Evolutionary conservation across 176 grass and related monocot genomes (phyloP).

Genomic region (Phragmites australis): DNA sequence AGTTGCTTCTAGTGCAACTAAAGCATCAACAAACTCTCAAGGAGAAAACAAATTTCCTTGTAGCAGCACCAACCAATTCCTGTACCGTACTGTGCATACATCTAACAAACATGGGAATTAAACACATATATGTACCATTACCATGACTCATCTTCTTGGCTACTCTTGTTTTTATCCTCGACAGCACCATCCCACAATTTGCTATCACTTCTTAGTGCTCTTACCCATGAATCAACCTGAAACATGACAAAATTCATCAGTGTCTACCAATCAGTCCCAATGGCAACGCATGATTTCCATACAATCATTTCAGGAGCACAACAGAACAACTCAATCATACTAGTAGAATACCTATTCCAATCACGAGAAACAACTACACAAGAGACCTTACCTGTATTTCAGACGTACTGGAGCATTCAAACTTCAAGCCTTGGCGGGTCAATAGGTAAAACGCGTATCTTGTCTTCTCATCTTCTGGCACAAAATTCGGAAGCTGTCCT

Average conservation of each 20-base stretch:
- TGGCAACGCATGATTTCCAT: not conserved
- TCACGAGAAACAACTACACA: not conserved
- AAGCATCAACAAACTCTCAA: no score
- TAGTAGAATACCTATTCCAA: not conserved
- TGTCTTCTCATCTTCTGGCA: conserved; percentile 61
- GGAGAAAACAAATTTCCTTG: no score
- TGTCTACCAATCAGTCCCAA: not conserved
- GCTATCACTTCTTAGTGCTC: conserved; percentile 51
- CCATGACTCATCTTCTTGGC: conserved; percentile 23
- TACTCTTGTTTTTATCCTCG: not conserved
- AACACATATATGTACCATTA: not conserved
- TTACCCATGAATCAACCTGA: conserved; percentile 86
- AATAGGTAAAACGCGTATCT: conserved; percentile 78
- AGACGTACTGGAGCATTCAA: conserved; percentile 81
- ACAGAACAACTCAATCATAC: no score
- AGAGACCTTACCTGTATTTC: conserved; percentile 60
- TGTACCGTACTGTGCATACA: not conserved
- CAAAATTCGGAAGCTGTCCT: conserved; percentile 59
- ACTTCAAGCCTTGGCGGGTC: conserved; percentile 68
- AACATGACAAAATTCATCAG: not conserved
- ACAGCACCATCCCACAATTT: conserved; percentile 17
- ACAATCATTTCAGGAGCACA: not conserved
- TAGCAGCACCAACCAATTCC: not conserved
- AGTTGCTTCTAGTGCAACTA: no score
- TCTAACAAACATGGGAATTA: not conserved